Evolutionary conservation across 495 filamentous ascomycete genomes (phyloP).

Genomic region (Aspergillus leporis): DNA sequence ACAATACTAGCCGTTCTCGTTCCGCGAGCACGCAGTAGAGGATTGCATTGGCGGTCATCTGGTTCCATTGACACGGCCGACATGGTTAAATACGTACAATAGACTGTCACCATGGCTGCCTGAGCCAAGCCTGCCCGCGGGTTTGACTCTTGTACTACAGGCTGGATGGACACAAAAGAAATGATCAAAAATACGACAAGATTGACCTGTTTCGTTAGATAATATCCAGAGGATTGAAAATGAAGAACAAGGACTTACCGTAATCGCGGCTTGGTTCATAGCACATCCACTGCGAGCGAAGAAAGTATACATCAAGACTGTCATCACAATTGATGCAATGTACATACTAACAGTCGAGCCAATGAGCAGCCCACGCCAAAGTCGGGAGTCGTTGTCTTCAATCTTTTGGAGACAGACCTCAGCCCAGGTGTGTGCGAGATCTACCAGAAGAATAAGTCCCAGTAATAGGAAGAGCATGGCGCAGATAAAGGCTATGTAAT

Average conservation of each 20-base stretch:
- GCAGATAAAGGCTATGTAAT: conserved; percentile 84
- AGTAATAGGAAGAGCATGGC: conserved; percentile 94
- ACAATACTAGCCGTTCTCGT: conserved; percentile 89
- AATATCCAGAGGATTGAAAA: background rate
- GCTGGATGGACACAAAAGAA: conserved; percentile 85
- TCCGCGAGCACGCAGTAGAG: conserved; percentile 81
- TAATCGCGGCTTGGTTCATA: conserved; percentile 88
- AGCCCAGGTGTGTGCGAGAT: conserved; percentile 96
- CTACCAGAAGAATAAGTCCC: conserved; percentile 88
- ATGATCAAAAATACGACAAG: conserved; percentile 79
- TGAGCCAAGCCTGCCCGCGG: conserved; percentile 91
- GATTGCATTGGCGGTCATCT: conserved; percentile 93
- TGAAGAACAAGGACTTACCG: conserved; percentile 38
- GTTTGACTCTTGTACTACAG: conserved; percentile 87
- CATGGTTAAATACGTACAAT: conserved; percentile 98
- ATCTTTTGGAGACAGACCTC: conserved; percentile 94
- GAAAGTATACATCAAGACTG: conserved; percentile 95
- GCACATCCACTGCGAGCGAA: conserved; percentile 80
- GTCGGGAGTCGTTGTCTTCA: conserved; percentile 78
- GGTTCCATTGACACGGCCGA: conserved; percentile 98
- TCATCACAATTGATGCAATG: conserved; percentile 84
- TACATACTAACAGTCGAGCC: conserved; percentile 96
- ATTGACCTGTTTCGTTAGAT: conserved; percentile 62
- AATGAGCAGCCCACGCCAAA: conserved; percentile 85
- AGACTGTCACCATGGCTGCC: conserved; percentile 94